Evolutionary conservation across 352 stramenopile genomes (phyloP), one percentile per base, ranked within the genome.

Genomic region (Phytophthora sojae): DNA sequence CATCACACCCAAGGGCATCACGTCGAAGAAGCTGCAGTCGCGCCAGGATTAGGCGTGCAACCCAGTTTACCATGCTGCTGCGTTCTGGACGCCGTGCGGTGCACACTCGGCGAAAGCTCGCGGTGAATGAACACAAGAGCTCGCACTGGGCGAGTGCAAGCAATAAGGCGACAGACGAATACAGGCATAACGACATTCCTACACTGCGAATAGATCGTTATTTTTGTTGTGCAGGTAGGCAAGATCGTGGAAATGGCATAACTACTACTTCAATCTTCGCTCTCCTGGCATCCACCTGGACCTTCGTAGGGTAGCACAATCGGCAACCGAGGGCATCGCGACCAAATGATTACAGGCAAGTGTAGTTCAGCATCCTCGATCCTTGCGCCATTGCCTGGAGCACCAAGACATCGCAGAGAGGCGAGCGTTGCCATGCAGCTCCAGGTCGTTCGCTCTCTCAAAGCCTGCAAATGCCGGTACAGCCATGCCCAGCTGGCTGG

Each of bases 1-100:
- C 75, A 98, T 99, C 69, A 95, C 88, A 71, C 76, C 83, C 37
- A 91, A 95, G 71, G 88, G 88, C 50, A 89, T 95, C 66, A 92
- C 78, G 23, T 92, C 88, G 35, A 93, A 93, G 75, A 92, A 93
- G 76, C 69, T 95, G 64, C 86, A 89, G 65, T 91, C 85, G 61
- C 88, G 88, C 65, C 86, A 93, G 73, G 88, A 95, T 77, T 95
- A 94, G 32, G 68, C 56, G 30, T 55, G 25, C 23, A 52, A 35
- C 21, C 17, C 0, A 35, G 45, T 29, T 60, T 61, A 55, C 61
- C 42, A 47, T 70, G 55, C 47, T 30, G 26, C 44, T 30, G 32
- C 32, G 30, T 67, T 74, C 37, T 69, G 42, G 44, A 53, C 17
- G 64, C 44, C 1, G 17, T 53, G n/a, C 12, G 7, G 58, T 32